phyloP scores from a whole-genome alignment of 2,329 filamentous ascomycete genomes.

The Beauveria bassiana region DNA sequence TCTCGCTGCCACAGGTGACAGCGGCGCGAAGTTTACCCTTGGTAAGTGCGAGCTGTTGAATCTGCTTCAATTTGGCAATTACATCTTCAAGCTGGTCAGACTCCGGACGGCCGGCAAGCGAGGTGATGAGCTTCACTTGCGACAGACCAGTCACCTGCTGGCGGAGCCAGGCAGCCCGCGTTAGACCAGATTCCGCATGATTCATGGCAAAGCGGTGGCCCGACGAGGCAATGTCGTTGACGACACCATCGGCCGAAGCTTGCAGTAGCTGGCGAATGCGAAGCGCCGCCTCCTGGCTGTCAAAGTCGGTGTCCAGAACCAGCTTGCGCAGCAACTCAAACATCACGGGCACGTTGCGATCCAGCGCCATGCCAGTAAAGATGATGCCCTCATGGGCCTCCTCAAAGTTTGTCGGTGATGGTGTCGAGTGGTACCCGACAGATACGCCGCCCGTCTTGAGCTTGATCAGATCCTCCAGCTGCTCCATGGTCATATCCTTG shows the following conservation, averaged over 20 bases:
- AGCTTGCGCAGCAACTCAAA: constrained; percentile 75
- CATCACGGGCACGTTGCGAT: constrained; percentile 86
- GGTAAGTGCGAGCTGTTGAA: constrained; percentile 70
- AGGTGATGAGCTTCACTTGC: constrained; percentile 77
- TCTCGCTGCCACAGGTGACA: constrained; percentile 77
- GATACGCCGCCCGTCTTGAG: constrained; percentile 89
- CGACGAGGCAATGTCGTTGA: constrained; percentile 85
- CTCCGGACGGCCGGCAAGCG: constrained; percentile 64
- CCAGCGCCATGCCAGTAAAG: constrained; percentile 79
- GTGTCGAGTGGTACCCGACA: constrained; percentile 74
- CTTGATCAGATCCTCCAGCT: constrained; percentile 92
- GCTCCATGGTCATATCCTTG: constrained; percentile 79
- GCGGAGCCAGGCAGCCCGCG: constrained; percentile 59
- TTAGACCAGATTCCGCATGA: constrained; percentile 74
- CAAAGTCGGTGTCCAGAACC: constrained; percentile 83
- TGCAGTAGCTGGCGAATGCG: constrained; percentile 84
- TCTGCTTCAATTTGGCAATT: constrained; percentile 74
- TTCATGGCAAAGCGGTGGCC: constrained; percentile 82
- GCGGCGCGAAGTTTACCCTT: constrained; percentile 66
- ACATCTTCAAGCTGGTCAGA: constrained; percentile 65
- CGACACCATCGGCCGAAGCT: constrained; percentile 76
- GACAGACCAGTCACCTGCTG: constrained; percentile 88
- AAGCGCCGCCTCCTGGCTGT: constrained; percentile 68
- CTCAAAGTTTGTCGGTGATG: constrained; percentile 65
- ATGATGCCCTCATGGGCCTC: constrained; percentile 72